Conservation (phyloP, 768 basidiomycete species). For the Baorangia bicolor region DNA sequence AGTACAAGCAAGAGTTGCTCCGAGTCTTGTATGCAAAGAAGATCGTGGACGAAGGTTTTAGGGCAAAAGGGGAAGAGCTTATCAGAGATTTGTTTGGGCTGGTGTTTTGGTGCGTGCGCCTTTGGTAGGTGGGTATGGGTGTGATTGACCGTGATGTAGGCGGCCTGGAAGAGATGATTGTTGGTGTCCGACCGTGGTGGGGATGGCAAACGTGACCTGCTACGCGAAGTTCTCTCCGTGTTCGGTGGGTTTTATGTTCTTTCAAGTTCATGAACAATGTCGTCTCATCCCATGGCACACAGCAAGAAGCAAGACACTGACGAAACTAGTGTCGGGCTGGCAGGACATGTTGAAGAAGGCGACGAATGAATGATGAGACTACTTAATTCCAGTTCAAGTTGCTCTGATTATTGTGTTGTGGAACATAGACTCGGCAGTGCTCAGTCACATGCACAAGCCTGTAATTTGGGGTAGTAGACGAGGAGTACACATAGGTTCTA, state of each 20-base stretch:
- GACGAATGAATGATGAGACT: constrained; percentile 45
- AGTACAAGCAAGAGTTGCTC: constrained; percentile 78
- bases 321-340: constrained; percentile 77
- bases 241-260: constrained; percentile 59
- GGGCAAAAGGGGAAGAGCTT: constrained; percentile 86
- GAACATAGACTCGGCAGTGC: neutral
- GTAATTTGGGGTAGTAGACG: neutral
- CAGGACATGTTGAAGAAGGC: constrained; percentile 76
- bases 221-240: constrained; percentile 74
- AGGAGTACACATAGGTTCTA: neutral
- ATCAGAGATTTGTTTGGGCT: constrained; percentile 90
- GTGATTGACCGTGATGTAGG: constrained; percentile 38
- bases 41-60: constrained; percentile 87
- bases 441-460: neutral
- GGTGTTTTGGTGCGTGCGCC: constrained; percentile 71
- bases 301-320: constrained; percentile 76
- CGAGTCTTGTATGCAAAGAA: constrained; percentile 79
- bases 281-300: constrained; percentile 7
- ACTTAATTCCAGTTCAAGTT: neutral
- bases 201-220: constrained; percentile 77
- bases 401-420: neutral
- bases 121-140: neutral
- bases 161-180: constrained; percentile 59
- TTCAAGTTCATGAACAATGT: neutral
- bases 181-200: constrained; percentile 71